A percentile compares a stretch with the other conserved stretches of the same genome.
Conservation (phyloP, 78 protist genomes). For the Anaeramoeba flamelloides region DNA sequence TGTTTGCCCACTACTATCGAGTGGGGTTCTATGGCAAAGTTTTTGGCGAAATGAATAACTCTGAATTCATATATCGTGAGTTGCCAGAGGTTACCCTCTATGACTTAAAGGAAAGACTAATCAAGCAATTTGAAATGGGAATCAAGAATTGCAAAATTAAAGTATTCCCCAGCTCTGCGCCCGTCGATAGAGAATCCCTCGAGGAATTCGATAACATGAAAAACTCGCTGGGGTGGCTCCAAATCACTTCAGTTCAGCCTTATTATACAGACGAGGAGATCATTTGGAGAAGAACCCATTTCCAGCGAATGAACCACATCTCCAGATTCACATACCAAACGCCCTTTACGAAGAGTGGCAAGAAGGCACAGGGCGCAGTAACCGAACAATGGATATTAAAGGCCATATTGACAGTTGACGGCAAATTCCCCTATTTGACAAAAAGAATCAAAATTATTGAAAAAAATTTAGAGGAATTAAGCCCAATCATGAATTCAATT, state of each 20-base stretch:
- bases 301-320: not conserved
- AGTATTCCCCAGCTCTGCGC: too few species aligned
- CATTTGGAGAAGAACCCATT: not conserved
- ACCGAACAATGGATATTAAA: not conserved
- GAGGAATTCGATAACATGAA: too few species aligned
- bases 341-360: not conserved
- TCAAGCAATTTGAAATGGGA: too few species aligned
- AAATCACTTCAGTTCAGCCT: constrained; percentile 1
- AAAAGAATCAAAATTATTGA: not conserved
- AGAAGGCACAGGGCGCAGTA: not conserved
- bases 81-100: not conserved
- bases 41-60: not conserved
- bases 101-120: not conserved
- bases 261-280: not conserved
- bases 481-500: not conserved
- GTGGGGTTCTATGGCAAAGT: not conserved
- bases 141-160: too few species aligned
- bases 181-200: too few species aligned
- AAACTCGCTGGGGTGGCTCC: not conserved
- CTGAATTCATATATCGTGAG: not conserved
- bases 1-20: not conserved
- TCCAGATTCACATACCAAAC: not conserved
- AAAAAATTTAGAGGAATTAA: not conserved
- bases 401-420: not conserved
- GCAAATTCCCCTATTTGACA: not conserved